Percentiles rank a stretch among this genome's conserved stretches.
Evolutionary conservation across 257 asterid species (phyloP).

Genomic region (Perilla frutescens): DNA sequence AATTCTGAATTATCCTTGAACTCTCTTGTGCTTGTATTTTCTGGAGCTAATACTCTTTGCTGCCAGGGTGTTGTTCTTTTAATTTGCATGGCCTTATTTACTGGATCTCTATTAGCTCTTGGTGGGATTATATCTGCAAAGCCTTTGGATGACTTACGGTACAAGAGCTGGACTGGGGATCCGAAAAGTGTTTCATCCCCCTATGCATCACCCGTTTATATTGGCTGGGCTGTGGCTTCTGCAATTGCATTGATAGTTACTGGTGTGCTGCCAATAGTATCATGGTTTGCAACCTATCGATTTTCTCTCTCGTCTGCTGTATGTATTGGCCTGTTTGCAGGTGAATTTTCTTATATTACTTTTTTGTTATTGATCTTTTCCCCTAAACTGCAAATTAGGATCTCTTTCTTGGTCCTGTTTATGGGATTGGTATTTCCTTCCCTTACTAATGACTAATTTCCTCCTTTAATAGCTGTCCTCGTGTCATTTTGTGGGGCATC

Average conservation of each 20-base stretch:
- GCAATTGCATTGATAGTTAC: constrained; percentile 80
- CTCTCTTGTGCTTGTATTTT: constrained; percentile 27
- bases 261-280: constrained; percentile 90
- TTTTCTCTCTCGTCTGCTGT: constrained; percentile 91
- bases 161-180: constrained; percentile 76
- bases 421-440: constrained; percentile 27
- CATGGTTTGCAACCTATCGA: constrained; percentile 97
- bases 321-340: constrained; percentile 86
- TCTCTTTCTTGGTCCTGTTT: constrained; percentile 11
- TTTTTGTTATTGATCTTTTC: constrained; percentile 25
- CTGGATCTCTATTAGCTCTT: constrained; percentile 89
- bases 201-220: constrained; percentile 83
- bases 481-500: constrained; percentile 92
- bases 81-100: constrained; percentile 73
- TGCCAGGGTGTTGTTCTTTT: constrained; percentile 78
- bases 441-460: constrained; percentile 38
- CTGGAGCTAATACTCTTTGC: constrained; percentile 27
- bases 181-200: constrained; percentile 78
- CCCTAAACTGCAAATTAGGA: background rate
- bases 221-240: constrained; percentile 98
- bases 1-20: constrained; percentile 15
- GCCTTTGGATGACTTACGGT: constrained; percentile 91
- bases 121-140: constrained; percentile 95
- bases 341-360: constrained; percentile 45
- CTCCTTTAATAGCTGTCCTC: constrained; percentile 67